Evolutionary conservation across 2,329 filamentous ascomycete genomes (phyloP).

Genomic region (Cadophora gregata): DNA sequence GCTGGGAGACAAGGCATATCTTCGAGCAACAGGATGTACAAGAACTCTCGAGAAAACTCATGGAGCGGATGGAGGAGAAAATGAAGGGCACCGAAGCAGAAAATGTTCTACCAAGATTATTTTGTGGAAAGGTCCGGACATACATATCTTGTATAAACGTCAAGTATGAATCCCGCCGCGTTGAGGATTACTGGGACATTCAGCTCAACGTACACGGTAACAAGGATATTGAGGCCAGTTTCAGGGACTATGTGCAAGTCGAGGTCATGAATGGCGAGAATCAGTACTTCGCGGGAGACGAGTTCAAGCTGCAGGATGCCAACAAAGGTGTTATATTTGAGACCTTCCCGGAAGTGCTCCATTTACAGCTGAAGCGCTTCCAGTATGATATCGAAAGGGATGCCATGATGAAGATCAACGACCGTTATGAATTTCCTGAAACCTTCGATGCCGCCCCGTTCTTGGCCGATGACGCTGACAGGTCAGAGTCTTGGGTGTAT

Average conservation of each 20-base stretch:
- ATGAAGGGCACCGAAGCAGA: conserved; percentile 97
- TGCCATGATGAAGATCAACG: conserved; percentile 99
- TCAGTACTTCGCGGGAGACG: conserved; percentile 92
- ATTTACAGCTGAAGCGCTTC: conserved; percentile 95
- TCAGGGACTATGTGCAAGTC: conserved; percentile 94
- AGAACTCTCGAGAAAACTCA: conserved; percentile 92
- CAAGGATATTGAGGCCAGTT: conserved; percentile 90
- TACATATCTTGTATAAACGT: conserved; percentile 99
- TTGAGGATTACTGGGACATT: conserved; percentile 99
- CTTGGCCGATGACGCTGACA: conserved; percentile 84
- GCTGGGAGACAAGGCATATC: conserved; percentile 97
- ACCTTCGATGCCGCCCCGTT: conserved; percentile 85
- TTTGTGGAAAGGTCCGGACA: conserved; percentile 97
- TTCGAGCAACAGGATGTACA: conserved; percentile 99
- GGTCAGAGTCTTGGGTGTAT: conserved; percentile 88
- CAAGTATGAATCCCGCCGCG: conserved; percentile 91
- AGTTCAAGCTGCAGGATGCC: conserved; percentile 92
- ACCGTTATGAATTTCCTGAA: conserved; percentile 88
- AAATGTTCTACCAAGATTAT: conserved; percentile 86
- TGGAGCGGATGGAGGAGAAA: conserved; percentile 95
- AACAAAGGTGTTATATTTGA: conserved; percentile 98
- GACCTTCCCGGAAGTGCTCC: conserved; percentile 90
- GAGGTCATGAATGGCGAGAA: conserved; percentile 98
- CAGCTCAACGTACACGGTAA: conserved; percentile 96
- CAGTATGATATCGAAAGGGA: conserved; percentile 97